Base-by-base conservation (phyloP, 768 basidiomycete species). In the Rhodotorula diobovata region DNA sequence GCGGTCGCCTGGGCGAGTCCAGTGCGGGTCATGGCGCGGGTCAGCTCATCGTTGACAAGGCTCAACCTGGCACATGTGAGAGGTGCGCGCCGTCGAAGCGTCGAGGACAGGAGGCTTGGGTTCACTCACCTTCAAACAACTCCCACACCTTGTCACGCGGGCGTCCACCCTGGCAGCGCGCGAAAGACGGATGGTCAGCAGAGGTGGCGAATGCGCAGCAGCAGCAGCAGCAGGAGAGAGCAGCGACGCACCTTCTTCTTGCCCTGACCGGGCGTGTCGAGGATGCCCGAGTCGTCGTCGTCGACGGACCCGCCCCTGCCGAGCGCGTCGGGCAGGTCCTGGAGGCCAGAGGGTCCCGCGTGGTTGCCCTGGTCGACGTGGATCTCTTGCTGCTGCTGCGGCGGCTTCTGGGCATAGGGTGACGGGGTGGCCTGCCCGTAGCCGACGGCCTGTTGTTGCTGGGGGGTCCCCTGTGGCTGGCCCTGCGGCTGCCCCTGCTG, bases 61-160 rank as follows among this genome's bases (percentile, higher is more conserved):
- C 20, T 16, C 10, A 25, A 68, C 48, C 15, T 1, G 21, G 53
- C 39, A 20, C 28, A 55, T 7, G 32, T 21, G 23, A 1, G 25
- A 11, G 28, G 30, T 0, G 7, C 25, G 7, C 7, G 7, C 4
- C 15, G 43, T 8, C 20, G 15, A n/a, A n/a, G n/a, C n/a, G n/a
- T n/a, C n/a, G 16, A 23, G 1, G 48, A 41, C 48, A 15, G 23
- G 23, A 0, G 34, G 23, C 35, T 39, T 16, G n/a, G 10, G 61
- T n/a, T 15, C 41, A 43, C 41, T 12, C 4, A 69, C 72, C 72
- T 1, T 73, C 64, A 45, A 73, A 73, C 11, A 69, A 56, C 34
- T 69, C 67, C 72, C 72, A 73, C 20, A 73, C 68, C 51, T 59
- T 68, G 63, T 73, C 72, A 48, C 72, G 62, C 23, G 72, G 72